Percentiles rank a stretch among this genome's conserved stretches.
Conservation (phyloP, 2,329 filamentous ascomycete species). For the Pyrenophora tritici-repentis region DNA sequence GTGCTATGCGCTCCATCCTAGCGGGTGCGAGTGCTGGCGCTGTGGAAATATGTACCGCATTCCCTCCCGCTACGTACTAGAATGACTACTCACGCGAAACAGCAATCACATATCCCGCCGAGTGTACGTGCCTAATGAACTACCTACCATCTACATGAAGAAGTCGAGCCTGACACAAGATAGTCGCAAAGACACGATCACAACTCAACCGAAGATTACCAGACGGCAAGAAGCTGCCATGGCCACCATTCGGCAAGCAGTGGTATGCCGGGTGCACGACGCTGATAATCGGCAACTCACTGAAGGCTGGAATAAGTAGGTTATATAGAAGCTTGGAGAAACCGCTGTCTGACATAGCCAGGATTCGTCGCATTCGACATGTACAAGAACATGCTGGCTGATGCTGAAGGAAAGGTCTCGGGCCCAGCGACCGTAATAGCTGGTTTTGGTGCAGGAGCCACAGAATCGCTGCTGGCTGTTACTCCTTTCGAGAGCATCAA, state of each 20-base stretch:
- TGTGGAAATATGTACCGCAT: conserved; percentile 78
- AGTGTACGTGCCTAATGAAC: conserved; percentile 64
- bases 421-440: conserved; percentile 90
- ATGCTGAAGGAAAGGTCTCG: conserved; percentile 84
- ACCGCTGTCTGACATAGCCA: conserved; percentile 40
- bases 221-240: conserved; percentile 84
- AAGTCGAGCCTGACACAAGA: conserved; percentile 17
- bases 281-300: conserved; percentile 91
- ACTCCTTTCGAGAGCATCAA: conserved; percentile 99
- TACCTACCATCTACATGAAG: not conserved
- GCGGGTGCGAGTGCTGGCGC: conserved; percentile 93
- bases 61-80: not conserved
- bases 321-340: conserved; percentile 20
- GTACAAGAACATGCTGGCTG: conserved; percentile 82
- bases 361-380: conserved; percentile 95
- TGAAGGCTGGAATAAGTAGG: conserved; percentile 93
- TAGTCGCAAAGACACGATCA: conserved; percentile 91
- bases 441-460: conserved; percentile 92
- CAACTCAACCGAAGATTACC: conserved; percentile 87
- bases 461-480: conserved; percentile 89
- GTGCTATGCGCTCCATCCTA: conserved; percentile 83
- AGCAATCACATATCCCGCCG: conserved; percentile 92
- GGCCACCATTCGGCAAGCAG: conserved; percentile 88
- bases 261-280: conserved; percentile 99
- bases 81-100: conserved; percentile 25